Evolutionary conservation across 495 filamentous ascomycete species (phyloP), one percentile per base, ranked within the genome.

Genomic region (Cercophora sp.): DNA sequence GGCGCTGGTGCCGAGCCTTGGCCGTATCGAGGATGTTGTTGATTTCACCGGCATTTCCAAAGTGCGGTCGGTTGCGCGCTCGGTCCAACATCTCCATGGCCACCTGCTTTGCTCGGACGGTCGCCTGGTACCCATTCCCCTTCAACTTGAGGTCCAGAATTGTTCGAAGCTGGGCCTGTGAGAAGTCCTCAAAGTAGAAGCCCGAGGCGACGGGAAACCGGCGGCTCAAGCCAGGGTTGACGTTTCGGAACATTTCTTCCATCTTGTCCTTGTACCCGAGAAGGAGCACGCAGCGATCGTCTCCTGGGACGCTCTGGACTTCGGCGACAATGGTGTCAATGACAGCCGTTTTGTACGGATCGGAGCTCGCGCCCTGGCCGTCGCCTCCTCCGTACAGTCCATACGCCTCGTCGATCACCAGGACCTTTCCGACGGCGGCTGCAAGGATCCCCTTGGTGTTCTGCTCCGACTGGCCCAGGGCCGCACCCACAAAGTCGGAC

Each of bases 321-420:
- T 93, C 86, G 0, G 87, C 85, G 2, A 92, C 88, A n/a, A 93
- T 84, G 4, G 89, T 92, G 49, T 89, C 85, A 4, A 87, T 69
- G 8, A 88, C 81, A 6, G 82, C 84, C 1, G 75, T 82, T 56
- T 79, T 84, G 71, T 73, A 90, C 0, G 65, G 58, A 57, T 90
- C 84, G 1, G 57, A 51, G 23, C 50, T n/a, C 1, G 53, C 29
- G 9, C 59, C 56, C 10, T 44, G 45, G 16, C 19, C 36, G 6
- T 42, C 51, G 3, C 61, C 56, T 4, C 67, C 67, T 3, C 62
- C 58, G 18, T 70, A 66, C 22, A 70, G 82, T 73, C 65, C 76
- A 51, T 91, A 89, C 0, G 85, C 86, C 56, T 91, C 86, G 55
- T 91, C 87, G 10, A 91, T 89, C 2, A 90, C 78, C 1, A 90